Conservation (phyloP, 768 basidiomycete genomes). For the Boletellus ananiceps region DNA sequence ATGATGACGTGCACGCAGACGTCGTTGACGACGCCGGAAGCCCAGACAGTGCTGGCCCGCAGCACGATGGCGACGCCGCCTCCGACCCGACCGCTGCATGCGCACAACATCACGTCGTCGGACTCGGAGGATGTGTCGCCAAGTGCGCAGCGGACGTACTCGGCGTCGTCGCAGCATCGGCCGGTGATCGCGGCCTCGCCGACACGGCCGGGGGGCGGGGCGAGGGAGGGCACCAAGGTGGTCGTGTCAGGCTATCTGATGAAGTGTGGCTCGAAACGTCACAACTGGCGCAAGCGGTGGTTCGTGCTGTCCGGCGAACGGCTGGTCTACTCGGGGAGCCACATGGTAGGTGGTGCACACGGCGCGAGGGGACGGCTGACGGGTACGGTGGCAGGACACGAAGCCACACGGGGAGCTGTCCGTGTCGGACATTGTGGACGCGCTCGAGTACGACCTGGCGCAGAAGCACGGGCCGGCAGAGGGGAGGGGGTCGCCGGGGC, state of each 20-base stretch:
- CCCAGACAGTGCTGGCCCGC: conserved; percentile 27
- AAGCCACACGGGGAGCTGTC: conserved; percentile 85
- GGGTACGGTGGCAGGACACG: conserved; percentile 58
- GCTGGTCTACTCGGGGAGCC: conserved; percentile 83
- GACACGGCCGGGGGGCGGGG: conserved; percentile 33
- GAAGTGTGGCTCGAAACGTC: conserved; percentile 92
- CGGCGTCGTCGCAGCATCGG: conserved; percentile 44
- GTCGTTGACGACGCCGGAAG: conserved; percentile 43
- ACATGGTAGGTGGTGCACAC: conserved; percentile 69
- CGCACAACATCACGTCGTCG: conserved; percentile 61
- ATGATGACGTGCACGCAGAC: conserved; percentile 59
- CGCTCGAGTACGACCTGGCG: conserved; percentile 68
- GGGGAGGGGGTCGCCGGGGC: conserved; percentile 21
- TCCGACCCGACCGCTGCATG: conserved; percentile 40
- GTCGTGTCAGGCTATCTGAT: conserved; percentile 90
- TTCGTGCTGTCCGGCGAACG: conserved; percentile 89
- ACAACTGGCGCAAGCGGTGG: conserved; percentile 96
- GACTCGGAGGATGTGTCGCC: conserved; percentile 74
- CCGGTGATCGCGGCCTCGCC: conserved; percentile 42
- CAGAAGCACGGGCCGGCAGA: conserved; percentile 7
- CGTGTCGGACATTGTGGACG: conserved; percentile 82
- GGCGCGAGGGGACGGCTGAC: too few species aligned
- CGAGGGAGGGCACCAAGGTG: conserved; percentile 63
- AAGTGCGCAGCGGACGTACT: conserved; percentile 37
- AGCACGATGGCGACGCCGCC: conserved; percentile 40